Percentiles rank a stretch among this genome's conserved stretches.
Evolutionary conservation across 2,329 filamentous ascomycete genomes (phyloP).

Genomic region (Thelonectria discophora): DNA sequence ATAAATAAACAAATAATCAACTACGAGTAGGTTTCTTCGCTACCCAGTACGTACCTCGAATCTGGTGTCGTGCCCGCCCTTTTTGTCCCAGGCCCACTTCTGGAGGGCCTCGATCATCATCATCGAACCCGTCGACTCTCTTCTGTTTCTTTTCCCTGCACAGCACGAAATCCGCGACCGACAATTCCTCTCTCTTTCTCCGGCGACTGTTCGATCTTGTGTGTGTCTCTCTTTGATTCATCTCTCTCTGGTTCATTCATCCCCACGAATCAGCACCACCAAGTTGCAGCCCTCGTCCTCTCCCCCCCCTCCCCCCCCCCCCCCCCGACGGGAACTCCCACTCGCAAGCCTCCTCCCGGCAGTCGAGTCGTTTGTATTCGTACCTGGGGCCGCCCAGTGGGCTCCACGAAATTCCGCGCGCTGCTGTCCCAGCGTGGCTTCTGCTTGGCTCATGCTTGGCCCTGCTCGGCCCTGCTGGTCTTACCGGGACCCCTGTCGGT

Average conservation of each 20-base stretch:
- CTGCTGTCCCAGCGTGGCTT: constrained; percentile 23
- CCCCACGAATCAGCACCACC: no score
- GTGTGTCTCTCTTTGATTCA: no score
- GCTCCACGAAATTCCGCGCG: constrained; percentile 36
- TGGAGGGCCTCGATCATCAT: not conserved
- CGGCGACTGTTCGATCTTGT: no score
- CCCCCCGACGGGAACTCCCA: constrained; percentile 3
- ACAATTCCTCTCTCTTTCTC: not conserved
- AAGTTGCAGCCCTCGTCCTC: not conserved
- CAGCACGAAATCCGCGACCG: not conserved
- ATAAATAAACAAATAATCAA: no score
- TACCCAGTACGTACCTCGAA: no score
- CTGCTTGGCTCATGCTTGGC: constrained; percentile 12
- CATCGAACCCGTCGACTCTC: not conserved
- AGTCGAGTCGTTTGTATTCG: constrained; percentile 26
- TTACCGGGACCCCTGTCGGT: constrained; percentile 35
- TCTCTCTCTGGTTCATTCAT: no score
- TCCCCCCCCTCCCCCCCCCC: constrained; percentile 10
- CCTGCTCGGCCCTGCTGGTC: constrained; percentile 30
- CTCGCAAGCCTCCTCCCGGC: constrained; percentile 37
- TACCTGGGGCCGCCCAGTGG: constrained; percentile 33
- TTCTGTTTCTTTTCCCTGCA: not conserved
- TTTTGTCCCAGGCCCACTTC: not conserved
- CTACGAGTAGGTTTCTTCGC: no score
- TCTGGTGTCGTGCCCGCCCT: not conserved